These are phyloP conservation scores for Fraxinus velutina DNA, from an alignment of 305 asterid species.

Conservation along the genomic window DNA sequence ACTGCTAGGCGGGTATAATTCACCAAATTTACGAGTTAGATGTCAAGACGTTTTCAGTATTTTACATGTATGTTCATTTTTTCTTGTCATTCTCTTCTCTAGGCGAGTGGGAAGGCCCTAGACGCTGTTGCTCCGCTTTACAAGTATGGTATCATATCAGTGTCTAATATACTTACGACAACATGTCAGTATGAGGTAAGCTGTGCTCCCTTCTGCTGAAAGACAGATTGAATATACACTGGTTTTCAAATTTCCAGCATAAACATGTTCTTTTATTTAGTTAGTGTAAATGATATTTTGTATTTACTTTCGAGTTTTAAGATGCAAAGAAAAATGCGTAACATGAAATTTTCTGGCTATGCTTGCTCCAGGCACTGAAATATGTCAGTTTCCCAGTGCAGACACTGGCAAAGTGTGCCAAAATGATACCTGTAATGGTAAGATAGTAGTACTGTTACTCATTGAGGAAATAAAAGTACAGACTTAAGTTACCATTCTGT, in stretches of 20 bases:
- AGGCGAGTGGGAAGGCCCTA: conserved; percentile 72
- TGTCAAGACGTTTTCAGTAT: conserved; percentile 9
- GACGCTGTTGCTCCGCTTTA: conserved; percentile 96
- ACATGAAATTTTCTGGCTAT: conserved; percentile 16
- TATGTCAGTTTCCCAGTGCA: conserved; percentile 97
- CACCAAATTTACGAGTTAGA: conserved; percentile 13
- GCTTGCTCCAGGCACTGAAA: conserved; percentile 81
- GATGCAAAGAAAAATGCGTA: conserved; percentile 20
- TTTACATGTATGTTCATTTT: conserved; percentile 3
- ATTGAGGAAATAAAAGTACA: not conserved
- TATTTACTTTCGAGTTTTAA: not conserved
- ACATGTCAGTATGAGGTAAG: conserved; percentile 97
- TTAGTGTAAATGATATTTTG: conserved; percentile 1
- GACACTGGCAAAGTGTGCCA: conserved; percentile 98
- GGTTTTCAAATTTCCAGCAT: not conserved
- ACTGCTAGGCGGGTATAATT: not conserved
- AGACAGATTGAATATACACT: conserved; percentile 6
- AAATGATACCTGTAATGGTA: conserved; percentile 99
- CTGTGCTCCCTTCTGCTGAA: conserved; percentile 13
- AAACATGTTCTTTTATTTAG: not conserved
- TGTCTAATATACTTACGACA: conserved; percentile 92
- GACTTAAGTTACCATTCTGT: not conserved
- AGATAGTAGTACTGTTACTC: conserved; percentile 32
- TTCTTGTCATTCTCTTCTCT: conserved; percentile 28
- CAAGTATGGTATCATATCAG: conserved; percentile 72